phyloP scores from a whole-genome alignment of 2,329 filamentous ascomycete species.

The Pseudofabraea citricarpa region DNA sequence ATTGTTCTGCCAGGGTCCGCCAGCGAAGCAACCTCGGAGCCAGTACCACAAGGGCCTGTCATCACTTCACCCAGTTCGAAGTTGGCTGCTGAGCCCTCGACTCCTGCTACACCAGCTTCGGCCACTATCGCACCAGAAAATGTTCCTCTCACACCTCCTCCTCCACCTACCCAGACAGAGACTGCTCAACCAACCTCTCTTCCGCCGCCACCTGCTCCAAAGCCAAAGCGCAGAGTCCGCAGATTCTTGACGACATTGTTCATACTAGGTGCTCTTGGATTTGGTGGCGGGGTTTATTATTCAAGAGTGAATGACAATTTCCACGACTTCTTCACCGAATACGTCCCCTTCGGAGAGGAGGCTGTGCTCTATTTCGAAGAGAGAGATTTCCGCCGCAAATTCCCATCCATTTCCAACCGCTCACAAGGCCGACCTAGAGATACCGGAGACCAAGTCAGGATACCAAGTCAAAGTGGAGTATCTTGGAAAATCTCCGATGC shows the following conservation, averaged over 20 bases:
- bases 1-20: slow-evolving; percentile 47
- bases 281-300: slow-evolving; percentile 86
- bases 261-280: slow-evolving; percentile 71
- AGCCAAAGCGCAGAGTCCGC: slow-evolving; percentile 40
- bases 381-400: slow-evolving; percentile 83
- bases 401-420: slow-evolving; percentile 47
- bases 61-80: slow-evolving; percentile 16
- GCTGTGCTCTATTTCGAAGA: slow-evolving; percentile 95
- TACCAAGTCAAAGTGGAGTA: slow-evolving; percentile 80
- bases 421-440: slow-evolving; percentile 34
- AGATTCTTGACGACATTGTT: slow-evolving; percentile 72
- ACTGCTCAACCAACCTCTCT: slow-evolving; percentile 28
- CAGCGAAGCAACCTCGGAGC: slow-evolving; percentile 28
- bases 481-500: slow-evolving; percentile 73
- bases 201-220: slow-evolving; percentile 42
- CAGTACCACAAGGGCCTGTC: slow-evolving; percentile 29
- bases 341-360: slow-evolving; percentile 89
- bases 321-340: slow-evolving; percentile 99
- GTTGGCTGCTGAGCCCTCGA: slow-evolving; percentile 21
- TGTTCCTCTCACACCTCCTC: slow-evolving; percentile 40
- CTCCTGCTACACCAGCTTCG: slow-evolving; percentile 31
- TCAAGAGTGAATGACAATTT: slow-evolving; percentile 94
- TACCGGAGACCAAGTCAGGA: slow-evolving; percentile 68
- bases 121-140: slow-evolving; percentile 44
- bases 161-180: slow-evolving; percentile 32